These are phyloP conservation scores for Leccinellum luteum DNA, from an alignment of 768 basidiomycete species.

Conservation along the genomic window DNA sequence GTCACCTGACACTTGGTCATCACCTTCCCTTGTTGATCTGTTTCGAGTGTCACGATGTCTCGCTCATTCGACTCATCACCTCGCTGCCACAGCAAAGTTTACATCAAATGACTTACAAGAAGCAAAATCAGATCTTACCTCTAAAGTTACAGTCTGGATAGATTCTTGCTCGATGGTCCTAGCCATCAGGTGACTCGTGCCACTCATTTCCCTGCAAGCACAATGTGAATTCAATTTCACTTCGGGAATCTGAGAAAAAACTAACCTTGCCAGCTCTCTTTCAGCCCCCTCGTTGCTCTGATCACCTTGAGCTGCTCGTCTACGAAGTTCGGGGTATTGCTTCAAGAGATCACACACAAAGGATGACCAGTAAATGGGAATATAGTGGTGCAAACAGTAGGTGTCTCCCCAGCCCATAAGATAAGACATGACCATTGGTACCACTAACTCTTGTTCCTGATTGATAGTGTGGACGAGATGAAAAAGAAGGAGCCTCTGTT, in stretches of 20 bases:
- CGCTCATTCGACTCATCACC: not conserved
- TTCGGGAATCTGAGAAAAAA: not conserved
- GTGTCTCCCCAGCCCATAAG: constrained; percentile 45
- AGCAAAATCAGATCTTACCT: no score
- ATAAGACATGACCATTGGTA: constrained; percentile 39
- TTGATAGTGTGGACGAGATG: constrained; percentile 33
- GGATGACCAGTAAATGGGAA: constrained; percentile 33
- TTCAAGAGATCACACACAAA: constrained; percentile 7
- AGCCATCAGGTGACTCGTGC: no score
- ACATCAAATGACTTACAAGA: no score
- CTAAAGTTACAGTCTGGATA: no score
- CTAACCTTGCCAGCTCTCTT: no score
- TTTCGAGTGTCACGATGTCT: not conserved
- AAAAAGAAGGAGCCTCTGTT: constrained; percentile 32
- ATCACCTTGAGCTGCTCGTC: not conserved
- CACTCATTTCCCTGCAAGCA: no score
- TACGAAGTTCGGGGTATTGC: not conserved
- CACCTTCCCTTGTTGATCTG: not conserved
- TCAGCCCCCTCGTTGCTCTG: not conserved
- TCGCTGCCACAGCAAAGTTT: no score
- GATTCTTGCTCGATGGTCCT: no score
- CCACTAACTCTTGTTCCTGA: constrained; percentile 37
- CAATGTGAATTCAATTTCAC: not conserved
- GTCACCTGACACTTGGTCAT: not conserved
- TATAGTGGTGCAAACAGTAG: constrained; percentile 37